A percentile compares a stretch with the other conserved stretches of the same genome.
phyloP scores from a whole-genome alignment of 2,329 filamentous ascomycete genomes.

The Colletotrichum sublineola region DNA sequence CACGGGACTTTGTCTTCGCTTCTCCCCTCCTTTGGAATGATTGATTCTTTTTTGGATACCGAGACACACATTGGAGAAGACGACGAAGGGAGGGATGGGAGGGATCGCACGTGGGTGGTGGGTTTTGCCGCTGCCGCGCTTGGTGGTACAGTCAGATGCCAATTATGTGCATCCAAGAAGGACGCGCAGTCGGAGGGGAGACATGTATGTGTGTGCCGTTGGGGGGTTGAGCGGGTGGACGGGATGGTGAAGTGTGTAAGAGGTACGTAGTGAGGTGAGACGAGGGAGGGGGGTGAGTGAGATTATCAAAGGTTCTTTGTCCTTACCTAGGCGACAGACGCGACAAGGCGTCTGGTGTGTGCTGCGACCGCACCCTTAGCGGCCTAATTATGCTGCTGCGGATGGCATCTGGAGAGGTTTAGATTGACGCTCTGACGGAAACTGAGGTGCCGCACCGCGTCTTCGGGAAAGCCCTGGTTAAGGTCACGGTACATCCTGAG shows the following conservation, averaged over 20 bases:
- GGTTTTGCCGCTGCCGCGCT: conserved; percentile 22
- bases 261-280: background rate
- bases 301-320: background rate
- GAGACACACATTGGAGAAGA: background rate
- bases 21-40: background rate
- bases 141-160: conserved; percentile 22
- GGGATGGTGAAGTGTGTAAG: background rate
- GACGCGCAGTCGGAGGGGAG: conserved; percentile 4
- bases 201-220: background rate
- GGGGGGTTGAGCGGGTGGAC: background rate
- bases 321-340: conserved; percentile 23
- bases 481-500: background rate
- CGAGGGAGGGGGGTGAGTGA: conserved; percentile 7
- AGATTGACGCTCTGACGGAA: background rate
- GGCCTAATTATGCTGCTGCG: background rate
- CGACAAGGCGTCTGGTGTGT: conserved; percentile 22
- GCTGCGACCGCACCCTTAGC: background rate
- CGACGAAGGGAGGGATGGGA: background rate
- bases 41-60: conserved; percentile 22
- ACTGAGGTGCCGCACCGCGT: background rate
- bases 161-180: conserved; percentile 7
- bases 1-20: conserved; percentile 20
- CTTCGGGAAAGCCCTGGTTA: background rate
- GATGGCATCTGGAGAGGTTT: background rate
- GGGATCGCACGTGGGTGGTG: background rate